These are phyloP conservation scores for Wickerhamiella sorbophila DNA, from an alignment of 805 yeast species.

Conservation along the genomic window DNA sequence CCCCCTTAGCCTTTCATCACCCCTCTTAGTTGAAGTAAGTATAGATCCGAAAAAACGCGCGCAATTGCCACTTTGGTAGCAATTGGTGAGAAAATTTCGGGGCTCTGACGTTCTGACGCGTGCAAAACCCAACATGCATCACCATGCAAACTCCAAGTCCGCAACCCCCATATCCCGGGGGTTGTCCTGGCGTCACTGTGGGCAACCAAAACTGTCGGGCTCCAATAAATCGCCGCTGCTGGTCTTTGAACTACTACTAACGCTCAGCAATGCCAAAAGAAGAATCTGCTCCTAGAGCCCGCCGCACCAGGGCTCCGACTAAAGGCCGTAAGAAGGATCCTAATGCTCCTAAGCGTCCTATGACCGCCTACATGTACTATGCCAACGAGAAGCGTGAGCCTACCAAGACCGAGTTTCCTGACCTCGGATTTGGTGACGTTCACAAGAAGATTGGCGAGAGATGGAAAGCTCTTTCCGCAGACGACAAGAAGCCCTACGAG, in stretches of 20 bases:
- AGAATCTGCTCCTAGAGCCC: constrained; percentile 7
- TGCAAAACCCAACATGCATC: not conserved
- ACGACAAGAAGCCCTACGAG: constrained; percentile 82
- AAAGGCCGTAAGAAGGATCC: constrained; percentile 29
- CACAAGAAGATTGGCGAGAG: constrained; percentile 90
- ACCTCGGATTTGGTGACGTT: constrained; percentile 83
- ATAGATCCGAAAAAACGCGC: not conserved
- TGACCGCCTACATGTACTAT: constrained; percentile 97
- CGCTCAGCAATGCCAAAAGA: constrained; percentile 16
- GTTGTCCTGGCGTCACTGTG: too few species aligned
- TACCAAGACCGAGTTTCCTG: constrained; percentile 93
- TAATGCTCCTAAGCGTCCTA: constrained; percentile 97
- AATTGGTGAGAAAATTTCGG: too few species aligned
- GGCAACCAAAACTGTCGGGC: too few species aligned
- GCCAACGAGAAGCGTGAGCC: constrained; percentile 95
- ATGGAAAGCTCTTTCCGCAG: constrained; percentile 82
- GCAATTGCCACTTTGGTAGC: not conserved
- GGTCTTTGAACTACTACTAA: too few species aligned
- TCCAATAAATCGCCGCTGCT: too few species aligned
- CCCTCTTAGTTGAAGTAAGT: not conserved
- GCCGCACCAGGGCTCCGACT: constrained; percentile 12
- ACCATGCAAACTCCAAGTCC: not conserved
- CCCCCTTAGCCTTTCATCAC: not conserved
- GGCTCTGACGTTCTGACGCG: too few species aligned
- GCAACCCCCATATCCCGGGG: not conserved